These are phyloP conservation scores for Rhipidocladum racemiflorum DNA, from an alignment of 176 grass and related monocot species.

Conservation along the genomic window DNA sequence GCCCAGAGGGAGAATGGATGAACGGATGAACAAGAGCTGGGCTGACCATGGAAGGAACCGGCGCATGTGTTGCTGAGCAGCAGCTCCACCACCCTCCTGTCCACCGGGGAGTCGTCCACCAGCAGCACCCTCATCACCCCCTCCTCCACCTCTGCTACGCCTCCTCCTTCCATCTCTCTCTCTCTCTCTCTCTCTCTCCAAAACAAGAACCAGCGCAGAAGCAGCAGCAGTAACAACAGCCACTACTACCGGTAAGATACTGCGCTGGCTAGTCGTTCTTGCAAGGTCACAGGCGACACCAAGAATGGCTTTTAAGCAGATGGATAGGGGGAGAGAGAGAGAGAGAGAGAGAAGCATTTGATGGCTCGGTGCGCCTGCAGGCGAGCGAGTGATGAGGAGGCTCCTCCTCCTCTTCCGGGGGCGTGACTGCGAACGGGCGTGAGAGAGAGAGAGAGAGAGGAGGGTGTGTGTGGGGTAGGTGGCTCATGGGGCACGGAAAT, in stretches of 20 bases:
- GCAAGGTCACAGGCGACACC: neutral
- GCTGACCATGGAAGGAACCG: constrained; percentile 64
- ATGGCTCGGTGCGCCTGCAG: neutral
- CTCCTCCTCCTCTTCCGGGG: neutral
- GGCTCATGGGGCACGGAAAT: constrained; percentile 37
- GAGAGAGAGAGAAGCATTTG: neutral
- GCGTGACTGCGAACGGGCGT: neutral
- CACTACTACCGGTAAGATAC: neutral
- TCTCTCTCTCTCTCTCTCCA: neutral
- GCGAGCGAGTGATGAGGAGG: neutral
- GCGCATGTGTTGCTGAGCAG: constrained; percentile 62
- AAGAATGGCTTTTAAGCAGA: constrained; percentile 2
- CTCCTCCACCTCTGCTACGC: constrained; percentile 3
- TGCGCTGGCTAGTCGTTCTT: neutral
- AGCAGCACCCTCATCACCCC: constrained; percentile 71
- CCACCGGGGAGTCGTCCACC: constrained; percentile 85
- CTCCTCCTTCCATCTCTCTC: constrained; percentile 17
- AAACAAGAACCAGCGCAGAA: neutral
- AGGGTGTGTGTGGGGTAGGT: neutral
- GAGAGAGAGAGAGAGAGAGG: neutral
- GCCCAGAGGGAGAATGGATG: neutral
- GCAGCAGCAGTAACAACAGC: neutral
- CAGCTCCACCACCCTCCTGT: constrained; percentile 66
- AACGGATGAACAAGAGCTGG: neutral
- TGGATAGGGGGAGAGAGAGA: neutral